These are phyloP conservation scores for Lathyrus aphaca DNA, from an alignment of 306 rosid genomes.

Conservation along the genomic window DNA sequence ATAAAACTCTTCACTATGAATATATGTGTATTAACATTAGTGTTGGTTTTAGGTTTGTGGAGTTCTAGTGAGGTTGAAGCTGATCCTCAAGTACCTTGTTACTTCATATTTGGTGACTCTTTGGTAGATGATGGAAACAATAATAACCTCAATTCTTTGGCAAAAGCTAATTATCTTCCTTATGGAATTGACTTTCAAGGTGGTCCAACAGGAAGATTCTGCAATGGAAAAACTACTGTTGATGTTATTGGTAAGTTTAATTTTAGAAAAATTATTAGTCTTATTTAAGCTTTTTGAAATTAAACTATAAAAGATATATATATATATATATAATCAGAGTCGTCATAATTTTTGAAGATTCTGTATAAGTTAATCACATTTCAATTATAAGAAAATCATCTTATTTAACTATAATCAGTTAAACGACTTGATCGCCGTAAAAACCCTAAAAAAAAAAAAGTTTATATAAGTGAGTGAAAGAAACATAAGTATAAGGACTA, in stretches of 20 bases:
- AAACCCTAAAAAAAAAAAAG: too few species aligned
- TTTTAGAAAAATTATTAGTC: background rate
- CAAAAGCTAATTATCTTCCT: slow-evolving; percentile 79
- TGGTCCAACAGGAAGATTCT: slow-evolving; percentile 91
- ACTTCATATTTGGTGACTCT: slow-evolving; percentile 93
- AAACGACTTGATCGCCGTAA: too few species aligned
- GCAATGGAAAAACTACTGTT: slow-evolving; percentile 80
- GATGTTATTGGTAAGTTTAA: slow-evolving; percentile 71
- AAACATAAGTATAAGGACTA: background rate
- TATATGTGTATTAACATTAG: background rate
- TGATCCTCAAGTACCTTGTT: slow-evolving; percentile 74
- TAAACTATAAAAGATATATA: too few species aligned
- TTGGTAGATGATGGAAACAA: slow-evolving; percentile 92
- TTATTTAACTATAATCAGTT: too few species aligned
- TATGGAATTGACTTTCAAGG: slow-evolving; percentile 75
- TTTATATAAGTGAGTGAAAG: too few species aligned
- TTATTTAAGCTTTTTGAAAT: background rate
- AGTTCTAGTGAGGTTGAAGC: slow-evolving; percentile 34
- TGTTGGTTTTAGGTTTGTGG: slow-evolving; percentile 47
- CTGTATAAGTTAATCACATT: too few species aligned
- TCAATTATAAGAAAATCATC: too few species aligned
- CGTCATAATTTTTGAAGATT: too few species aligned
- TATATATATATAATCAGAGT: too few species aligned
- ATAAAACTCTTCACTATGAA: background rate
- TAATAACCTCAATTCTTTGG: slow-evolving; percentile 74